These are phyloP conservation scores for Austroboletus novae-zelandiae DNA, from an alignment of 1,284 basidiomycete species.

Conservation along the genomic window DNA sequence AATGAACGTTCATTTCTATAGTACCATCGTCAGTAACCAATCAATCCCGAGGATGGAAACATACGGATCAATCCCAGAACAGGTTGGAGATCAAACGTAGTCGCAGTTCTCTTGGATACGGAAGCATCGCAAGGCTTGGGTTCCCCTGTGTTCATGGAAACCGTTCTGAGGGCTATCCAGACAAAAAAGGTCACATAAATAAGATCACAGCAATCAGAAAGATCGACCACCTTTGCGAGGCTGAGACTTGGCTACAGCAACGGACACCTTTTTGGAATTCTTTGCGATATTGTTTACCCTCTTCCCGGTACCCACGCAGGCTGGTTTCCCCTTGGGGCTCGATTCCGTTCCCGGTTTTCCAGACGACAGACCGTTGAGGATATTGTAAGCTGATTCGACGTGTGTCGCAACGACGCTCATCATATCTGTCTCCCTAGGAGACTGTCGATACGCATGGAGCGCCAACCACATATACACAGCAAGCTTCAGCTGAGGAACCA, in stretches of 20 bases:
- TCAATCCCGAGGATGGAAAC: neutral
- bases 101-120: constrained; percentile 17
- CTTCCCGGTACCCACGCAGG: neutral
- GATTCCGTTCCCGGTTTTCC: constrained; percentile 1
- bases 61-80: constrained; percentile 20
- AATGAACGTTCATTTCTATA: constrained; percentile 54
- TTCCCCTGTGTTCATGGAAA: constrained; percentile 35
- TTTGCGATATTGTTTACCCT: constrained; percentile 8
- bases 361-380: constrained; percentile 42
- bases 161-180: constrained; percentile 32
- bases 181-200: neutral
- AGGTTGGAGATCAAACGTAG: constrained; percentile 39
- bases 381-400: constrained; percentile 48
- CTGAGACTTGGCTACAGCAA: constrained; percentile 41
- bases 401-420: constrained; percentile 42
- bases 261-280: constrained; percentile 9
- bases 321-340: constrained; percentile 24
- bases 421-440: constrained; percentile 34
- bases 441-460: constrained; percentile 56
- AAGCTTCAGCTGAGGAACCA: constrained; percentile 47
- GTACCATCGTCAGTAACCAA: constrained; percentile 1
- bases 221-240: constrained; percentile 40
- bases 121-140: constrained; percentile 7
- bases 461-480: constrained; percentile 61
- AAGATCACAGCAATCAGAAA: neutral